phyloP scores from a whole-genome alignment of 2,329 filamentous ascomycete genomes.

The Fusarium sp. region DNA sequence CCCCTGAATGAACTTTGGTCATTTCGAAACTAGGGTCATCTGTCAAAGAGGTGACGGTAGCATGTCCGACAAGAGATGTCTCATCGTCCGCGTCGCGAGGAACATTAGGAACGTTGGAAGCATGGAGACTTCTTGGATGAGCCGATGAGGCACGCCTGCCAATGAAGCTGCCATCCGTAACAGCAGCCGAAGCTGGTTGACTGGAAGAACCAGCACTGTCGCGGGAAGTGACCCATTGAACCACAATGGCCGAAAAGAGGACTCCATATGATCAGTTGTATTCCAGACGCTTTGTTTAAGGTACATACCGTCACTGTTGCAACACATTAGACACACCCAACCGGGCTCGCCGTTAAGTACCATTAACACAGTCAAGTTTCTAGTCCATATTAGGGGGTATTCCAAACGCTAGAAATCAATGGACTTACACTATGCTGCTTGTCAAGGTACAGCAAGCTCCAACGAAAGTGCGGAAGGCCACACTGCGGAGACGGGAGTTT shows the following conservation, averaged over 20 bases:
- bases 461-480: constrained; percentile 67
- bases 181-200: constrained; percentile 22
- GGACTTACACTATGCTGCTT: constrained; percentile 64
- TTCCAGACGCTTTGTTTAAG: not conserved
- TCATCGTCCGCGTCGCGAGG: constrained; percentile 40
- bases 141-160: constrained; percentile 11
- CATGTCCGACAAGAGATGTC: constrained; percentile 37
- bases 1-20: constrained; percentile 26
- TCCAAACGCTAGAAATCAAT: not conserved
- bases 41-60: constrained; percentile 32
- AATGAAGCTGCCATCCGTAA: constrained; percentile 16
- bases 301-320: constrained; percentile 67
- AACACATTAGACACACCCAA: constrained; percentile 73
- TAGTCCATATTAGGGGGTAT: constrained; percentile 40
- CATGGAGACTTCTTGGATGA: constrained; percentile 9
- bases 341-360: constrained; percentile 68
- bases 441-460: constrained; percentile 65
- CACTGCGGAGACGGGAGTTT: constrained; percentile 57
- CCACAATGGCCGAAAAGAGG: constrained; percentile 67
- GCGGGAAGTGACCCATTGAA: constrained; percentile 67
- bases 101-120: constrained; percentile 16
- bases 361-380: constrained; percentile 68
- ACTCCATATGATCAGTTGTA: constrained; percentile 49
- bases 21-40: constrained; percentile 31
- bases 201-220: constrained; percentile 52